Conservation (phyloP, 2,329 filamentous ascomycete species). For the Clonostachys sp. region DNA sequence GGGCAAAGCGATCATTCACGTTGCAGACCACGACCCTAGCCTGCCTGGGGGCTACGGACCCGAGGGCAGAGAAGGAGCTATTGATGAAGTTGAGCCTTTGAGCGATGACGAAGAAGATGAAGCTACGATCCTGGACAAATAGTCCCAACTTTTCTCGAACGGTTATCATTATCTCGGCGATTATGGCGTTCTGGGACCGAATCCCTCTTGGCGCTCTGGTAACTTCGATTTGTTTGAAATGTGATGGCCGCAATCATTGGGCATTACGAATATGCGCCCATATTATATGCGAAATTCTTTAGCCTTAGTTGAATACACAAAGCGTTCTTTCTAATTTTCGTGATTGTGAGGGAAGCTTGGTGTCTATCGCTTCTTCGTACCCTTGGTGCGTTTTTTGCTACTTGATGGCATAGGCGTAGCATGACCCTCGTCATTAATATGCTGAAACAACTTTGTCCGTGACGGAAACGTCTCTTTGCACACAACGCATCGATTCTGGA, state of each 20-base stretch:
- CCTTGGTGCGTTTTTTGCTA: not conserved
- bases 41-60: constrained; percentile 41
- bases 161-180: no score
- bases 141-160: no score
- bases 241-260: no score
- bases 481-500: constrained; percentile 34
- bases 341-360: constrained; percentile 3
- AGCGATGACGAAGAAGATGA: constrained; percentile 62
- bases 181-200: no score
- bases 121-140: no score
- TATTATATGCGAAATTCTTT: not conserved
- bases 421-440: constrained; percentile 64
- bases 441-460: constrained; percentile 67
- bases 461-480: constrained; percentile 49
- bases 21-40: constrained; percentile 66
- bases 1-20: constrained; percentile 81
- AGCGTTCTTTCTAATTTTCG: constrained; percentile 3
- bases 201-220: no score
- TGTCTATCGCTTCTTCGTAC: constrained; percentile 25
- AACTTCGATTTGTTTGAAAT: no score
- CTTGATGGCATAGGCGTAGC: constrained; percentile 40
- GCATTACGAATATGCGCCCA: constrained; percentile 5
- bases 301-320: not conserved
- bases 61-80: constrained; percentile 62
- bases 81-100: constrained; percentile 86